Conservation (phyloP, 1,284 basidiomycete species). For the Cryptococcus jaspeensis region DNA sequence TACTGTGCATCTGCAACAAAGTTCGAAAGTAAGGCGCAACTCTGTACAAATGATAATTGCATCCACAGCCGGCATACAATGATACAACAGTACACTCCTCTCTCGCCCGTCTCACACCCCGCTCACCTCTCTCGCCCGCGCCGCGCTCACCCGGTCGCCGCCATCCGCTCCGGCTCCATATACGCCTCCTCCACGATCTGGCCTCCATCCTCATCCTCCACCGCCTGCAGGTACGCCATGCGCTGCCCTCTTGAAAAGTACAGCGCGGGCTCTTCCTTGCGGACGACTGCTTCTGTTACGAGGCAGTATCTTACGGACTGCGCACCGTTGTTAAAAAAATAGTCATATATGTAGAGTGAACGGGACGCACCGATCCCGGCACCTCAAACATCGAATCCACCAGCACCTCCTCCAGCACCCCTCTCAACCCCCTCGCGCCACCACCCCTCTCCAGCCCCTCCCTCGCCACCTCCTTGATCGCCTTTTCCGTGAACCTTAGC, state of each 20-base stretch:
- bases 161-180: constrained; percentile 2
- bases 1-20: no score
- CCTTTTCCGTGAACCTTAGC: constrained; percentile 50
- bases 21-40: no score
- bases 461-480: constrained; percentile 65
- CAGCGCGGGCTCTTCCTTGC: constrained; percentile 56
- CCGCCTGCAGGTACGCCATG: constrained; percentile 57
- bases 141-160: constrained; percentile 7
- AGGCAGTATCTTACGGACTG: constrained; percentile 65
- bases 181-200: constrained; percentile 2
- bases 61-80: no score
- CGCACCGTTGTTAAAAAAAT: constrained; percentile 1
- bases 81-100: no score
- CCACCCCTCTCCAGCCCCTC: constrained; percentile 76
- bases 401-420: constrained; percentile 84
- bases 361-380: constrained; percentile 67
- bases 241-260: constrained; percentile 65
- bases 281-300: constrained; percentile 59
- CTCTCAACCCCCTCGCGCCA: constrained; percentile 82
- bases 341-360: not conserved
- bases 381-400: constrained; percentile 85
- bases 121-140: no score
- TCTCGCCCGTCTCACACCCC: no score
- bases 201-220: constrained; percentile 58
- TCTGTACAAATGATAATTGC: no score